Base-by-base conservation (phyloP, 768 basidiomycete genomes). In the Mycena vitilis region DNA sequence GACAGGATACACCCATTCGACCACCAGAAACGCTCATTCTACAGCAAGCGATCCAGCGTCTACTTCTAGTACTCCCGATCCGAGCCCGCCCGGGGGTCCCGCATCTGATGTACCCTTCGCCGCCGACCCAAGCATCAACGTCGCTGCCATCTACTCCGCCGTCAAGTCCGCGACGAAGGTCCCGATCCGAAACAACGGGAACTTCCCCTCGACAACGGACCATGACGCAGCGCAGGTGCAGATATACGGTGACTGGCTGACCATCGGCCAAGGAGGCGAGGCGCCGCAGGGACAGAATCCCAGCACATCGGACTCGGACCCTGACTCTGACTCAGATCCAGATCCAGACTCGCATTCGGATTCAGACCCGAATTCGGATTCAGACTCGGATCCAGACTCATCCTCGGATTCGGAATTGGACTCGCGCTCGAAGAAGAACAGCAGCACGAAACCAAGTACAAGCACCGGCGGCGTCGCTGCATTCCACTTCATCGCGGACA, bases 401-500 rank as follows among this genome's bases (percentile, higher is more conserved):
- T 2, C 2, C 30, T 30, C 30, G 5, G 22, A 23, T 2, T 4
- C 37, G 20, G 55, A 42, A 4, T 12, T 42, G 40, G 40, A 42
- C 16, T 42, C 40, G 12, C 40, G 40, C 40, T 11, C 40, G 40
- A 16, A 12, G 40, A 42, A 42, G 40, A 42, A 4, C 4, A 12
- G 12, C 12, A 30, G 30, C 30, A 30, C 30, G 30, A 30, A 30
- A 5, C 30, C 30, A 30, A 30, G 30, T 30, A 42, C 40, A 16
- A 16, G 16, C 16, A 42, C 20, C 8, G 55, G 38, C 5, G 55
- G 37, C 16, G 55, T 56, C 3, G 18, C 38, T 15, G 70, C 71
- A n/a, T 68, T 71, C 51, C 58, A 67, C 34, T 73, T 74, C 52
- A 65, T 71, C 18, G 73, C 71, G 13, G 73, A 76, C 56, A 76